Evolutionary conservation across 768 basidiomycete species (phyloP), one percentile per base, ranked within the genome.

Genomic region (Tylopilus subfusipes): DNA sequence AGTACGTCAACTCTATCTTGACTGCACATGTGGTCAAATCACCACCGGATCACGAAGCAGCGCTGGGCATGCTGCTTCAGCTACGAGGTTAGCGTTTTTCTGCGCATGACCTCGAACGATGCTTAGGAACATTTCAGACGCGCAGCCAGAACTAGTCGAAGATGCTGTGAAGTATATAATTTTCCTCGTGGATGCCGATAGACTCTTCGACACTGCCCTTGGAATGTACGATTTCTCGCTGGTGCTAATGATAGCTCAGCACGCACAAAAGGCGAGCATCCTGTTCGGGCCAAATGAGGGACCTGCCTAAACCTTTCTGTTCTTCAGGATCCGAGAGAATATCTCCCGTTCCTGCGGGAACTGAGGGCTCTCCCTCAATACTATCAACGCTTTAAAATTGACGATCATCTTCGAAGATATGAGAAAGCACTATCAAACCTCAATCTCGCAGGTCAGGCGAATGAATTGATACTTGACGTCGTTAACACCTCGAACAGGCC

Each of bases 171-270:
- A 95, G 67, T 99, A 98, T 66, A 88, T 98, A 68, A 98, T 98
- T 69, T 99, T 98, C 78, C 82, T 99, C 30, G 92, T 93, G 19
- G 93, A 98, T 61, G 93, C 93, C 0, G 84, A 98, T 63, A 78
- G 79, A 42, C 79, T 99, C 5, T 98, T 96, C 73, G 86, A 98
- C 68, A 89, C 90, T 12, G 97, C 97, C 2, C 80, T 99, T 30
- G 97, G 97, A 19, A 98, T 98, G 94, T 99, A 99, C 66, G 94
- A 99, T 71, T 98, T 98, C 74, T 86, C 90, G 27, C 76, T 99
- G 18, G 96, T 98, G 8, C 76, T 98, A 22, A 87, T 98, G 86
- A 83, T 99, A 39, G 95, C 97, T 1, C 97, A 98, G 67, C 88
- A 97, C 64, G 90, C 96, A 44, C 95, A 98, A 68, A 97, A 96